A percentile compares a stretch with the other conserved stretches of the same genome.
These are phyloP conservation scores for Teunomyces pallodes DNA, from an alignment of 805 yeast species.

Conservation along the genomic window DNA sequence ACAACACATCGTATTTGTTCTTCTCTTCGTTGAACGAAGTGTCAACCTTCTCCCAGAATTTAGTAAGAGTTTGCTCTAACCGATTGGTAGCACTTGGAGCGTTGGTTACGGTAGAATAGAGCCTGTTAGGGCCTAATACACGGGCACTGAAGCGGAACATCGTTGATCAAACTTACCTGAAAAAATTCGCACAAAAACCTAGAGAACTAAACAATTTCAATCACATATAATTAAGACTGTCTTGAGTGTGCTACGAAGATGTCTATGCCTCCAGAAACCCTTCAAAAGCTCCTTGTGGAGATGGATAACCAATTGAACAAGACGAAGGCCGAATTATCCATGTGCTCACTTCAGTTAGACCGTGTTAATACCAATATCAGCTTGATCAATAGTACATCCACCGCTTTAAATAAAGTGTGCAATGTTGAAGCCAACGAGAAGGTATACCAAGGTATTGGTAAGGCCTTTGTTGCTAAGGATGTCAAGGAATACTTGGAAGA, in stretches of 20 bases:
- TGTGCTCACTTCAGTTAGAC: conserved; percentile 52
- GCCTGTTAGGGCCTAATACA: conserved; percentile 1
- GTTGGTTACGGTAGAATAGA: conserved; percentile 31
- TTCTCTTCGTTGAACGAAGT: conserved; percentile 29
- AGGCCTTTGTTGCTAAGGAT: conserved; percentile 56
- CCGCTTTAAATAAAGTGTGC: conserved; percentile 48
- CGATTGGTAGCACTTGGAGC: conserved; percentile 62
- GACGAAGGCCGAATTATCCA: conserved; percentile 57
- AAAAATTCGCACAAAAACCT: conserved; percentile 1
- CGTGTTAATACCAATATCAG: conserved; percentile 48
- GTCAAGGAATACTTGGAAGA: conserved; percentile 46
- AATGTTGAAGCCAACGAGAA: conserved; percentile 37
- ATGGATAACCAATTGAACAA: conserved; percentile 63
- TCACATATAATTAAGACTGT: too few species aligned
- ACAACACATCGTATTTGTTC: conserved; percentile 48
- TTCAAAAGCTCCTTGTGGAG: conserved; percentile 57
- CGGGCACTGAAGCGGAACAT: conserved; percentile 1
- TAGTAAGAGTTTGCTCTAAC: conserved; percentile 62
- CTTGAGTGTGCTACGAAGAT: not conserved
- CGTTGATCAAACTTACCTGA: not conserved
- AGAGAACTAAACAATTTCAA: not conserved
- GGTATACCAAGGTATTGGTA: conserved; percentile 88
- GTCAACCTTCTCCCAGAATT: conserved; percentile 79
- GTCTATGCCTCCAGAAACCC: conserved; percentile 41
- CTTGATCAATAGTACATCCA: conserved; percentile 54